Base-by-base conservation (phyloP, 2,329 filamentous ascomycete species). In the Colletotrichum sp. region DNA sequence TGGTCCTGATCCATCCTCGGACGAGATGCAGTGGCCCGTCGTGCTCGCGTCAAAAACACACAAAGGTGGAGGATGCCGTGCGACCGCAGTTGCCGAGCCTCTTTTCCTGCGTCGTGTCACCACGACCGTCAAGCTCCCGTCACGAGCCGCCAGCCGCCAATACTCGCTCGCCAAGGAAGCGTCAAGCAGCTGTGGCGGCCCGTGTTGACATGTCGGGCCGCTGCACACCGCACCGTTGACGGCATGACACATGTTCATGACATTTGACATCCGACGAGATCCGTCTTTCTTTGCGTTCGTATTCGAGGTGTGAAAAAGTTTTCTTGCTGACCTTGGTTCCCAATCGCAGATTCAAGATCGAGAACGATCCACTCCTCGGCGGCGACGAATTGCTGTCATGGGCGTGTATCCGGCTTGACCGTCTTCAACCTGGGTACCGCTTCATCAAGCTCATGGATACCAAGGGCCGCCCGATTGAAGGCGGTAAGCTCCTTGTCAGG, bases 391-490 rank as follows among this genome's bases (percentile, higher is more conserved):
- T 87, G 43, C 84, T 89, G 30, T 88, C 87, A 12, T 92, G 90
- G 90, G 89, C 90, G 30, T 92, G 90, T 79, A 88, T 92, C 79
- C 89, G 91, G 5, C 87, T 92, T 15, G 90, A 92, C 82, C 89
- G 90, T 52, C 86, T 92, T 4, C 87, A 85, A 62, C 83, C 83
- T 62, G 91, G 91, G 22, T 91, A 91, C 81, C 88, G 91, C 60
- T 89, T 91, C 77, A 82, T 92, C 67, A 82, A 85, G 52, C 85
- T 92, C 60, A 81, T 87, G 78, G 87, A 91, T 73, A 82, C 83
- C 27, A 83, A 85, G 30, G 88, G 89, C 22, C 82, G 85, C 61
- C 82, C 84, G 15, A 86, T 88, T 28, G 80, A 84, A 8, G 88
- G 87, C 69, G 85, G 85, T 12, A 87, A 88, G 78, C 80, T 92